Base-by-base conservation (phyloP, 164 flowering plant genomes). In the Houttuynia cordata region DNA sequence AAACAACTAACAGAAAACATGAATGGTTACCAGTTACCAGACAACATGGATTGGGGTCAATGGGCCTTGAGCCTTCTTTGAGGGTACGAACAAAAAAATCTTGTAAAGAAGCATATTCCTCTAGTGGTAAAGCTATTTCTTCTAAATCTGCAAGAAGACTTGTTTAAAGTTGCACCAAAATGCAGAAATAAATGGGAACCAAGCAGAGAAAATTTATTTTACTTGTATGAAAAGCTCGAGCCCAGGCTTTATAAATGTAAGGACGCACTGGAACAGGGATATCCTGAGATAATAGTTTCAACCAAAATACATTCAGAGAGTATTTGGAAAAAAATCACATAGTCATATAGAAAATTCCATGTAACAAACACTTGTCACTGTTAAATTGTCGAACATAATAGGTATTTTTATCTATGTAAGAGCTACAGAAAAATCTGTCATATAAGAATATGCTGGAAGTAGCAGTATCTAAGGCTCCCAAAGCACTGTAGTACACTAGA, bases 171-270 rank as follows among this genome's bases (percentile, higher is more conserved):
- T 17, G 17, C 49, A 45, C 14, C 14, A 23, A 9, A 56, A 15
- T 24, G 8, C 22, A 30, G 12, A 23, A 21, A 14, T 30, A 57
- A 34, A n/a, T 23, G 8, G 37, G 20, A 24, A 17, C 1, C 47
- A 52, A 52, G 22, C 12, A n/a, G 20, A 24, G 20, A 10, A 15
- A 22, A 39, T 1, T 1, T n/a, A 42, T 15, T 69, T 56, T 90
- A 93, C 98, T 86, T 72, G 97, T 82, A 69, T 93, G 99, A 68
- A 90, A 90, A 65, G 99, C 99, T 56, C 97, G 83, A 64, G 99
- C 96, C 96, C 96, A 93, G 45, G 85, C 91, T 72, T 70, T 80
- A 68, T 82, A 82, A 56, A 83, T 74, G 67, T 74, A 72, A 54
- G 97, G 92, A 41, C 98, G 90, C 70, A 93, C 58, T 85, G 83